Conservation (phyloP, 1,284 basidiomycete species). For the Neotropicomus parvogracilis region DNA sequence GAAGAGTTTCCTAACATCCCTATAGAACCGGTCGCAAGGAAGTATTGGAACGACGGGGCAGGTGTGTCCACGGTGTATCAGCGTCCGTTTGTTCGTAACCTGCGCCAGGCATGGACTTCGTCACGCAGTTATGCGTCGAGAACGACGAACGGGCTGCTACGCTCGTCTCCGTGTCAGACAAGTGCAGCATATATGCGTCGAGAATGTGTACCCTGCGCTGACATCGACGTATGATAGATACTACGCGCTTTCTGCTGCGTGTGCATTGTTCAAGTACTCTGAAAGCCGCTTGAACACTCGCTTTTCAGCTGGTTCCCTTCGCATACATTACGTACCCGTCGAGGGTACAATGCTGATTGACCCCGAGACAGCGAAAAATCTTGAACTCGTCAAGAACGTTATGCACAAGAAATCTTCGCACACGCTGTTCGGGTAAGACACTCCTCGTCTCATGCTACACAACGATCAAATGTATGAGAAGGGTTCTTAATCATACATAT, state of each 20-base stretch:
- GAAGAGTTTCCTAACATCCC: constrained; percentile 70
- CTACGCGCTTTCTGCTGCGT: constrained; percentile 80
- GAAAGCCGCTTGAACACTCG: constrained; percentile 63
- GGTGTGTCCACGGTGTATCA: constrained; percentile 41
- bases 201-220: constrained; percentile 8
- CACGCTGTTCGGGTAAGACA: constrained; percentile 69
- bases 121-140: constrained; percentile 73
- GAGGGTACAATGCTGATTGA: constrained; percentile 94
- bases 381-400: constrained; percentile 83
- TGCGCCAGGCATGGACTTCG: constrained; percentile 65
- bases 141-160: constrained; percentile 74
- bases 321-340: constrained; percentile 74
- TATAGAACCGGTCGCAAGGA: constrained; percentile 67
- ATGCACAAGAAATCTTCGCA: constrained; percentile 59
- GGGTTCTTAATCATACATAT: constrained; percentile 74
- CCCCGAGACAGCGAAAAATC: constrained; percentile 77
- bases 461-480: constrained; percentile 20
- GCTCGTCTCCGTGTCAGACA: constrained; percentile 70
- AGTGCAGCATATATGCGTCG: constrained; percentile 49
- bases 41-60: constrained; percentile 76
- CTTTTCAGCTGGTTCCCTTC: constrained; percentile 71
- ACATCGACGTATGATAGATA: constrained; percentile 50
- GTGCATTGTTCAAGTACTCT: constrained; percentile 81
- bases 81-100: constrained; percentile 5
- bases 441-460: neutral